These are phyloP conservation scores for Tilletiaria anomala DNA, from an alignment of 1,284 basidiomycete genomes.

Conservation along the genomic window DNA sequence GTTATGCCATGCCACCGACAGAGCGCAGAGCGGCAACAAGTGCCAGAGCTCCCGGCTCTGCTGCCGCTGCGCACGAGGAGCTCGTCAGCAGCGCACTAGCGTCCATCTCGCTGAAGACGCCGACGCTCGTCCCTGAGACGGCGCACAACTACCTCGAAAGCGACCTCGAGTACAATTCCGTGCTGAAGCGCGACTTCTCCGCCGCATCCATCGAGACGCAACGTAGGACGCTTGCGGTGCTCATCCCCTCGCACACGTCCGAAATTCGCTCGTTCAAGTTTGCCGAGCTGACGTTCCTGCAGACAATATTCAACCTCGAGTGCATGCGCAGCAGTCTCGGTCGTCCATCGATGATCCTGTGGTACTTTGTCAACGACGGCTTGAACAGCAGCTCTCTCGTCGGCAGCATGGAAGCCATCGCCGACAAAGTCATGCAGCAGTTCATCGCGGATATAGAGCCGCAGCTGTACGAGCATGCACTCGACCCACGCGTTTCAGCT, in stretches of 20 bases:
- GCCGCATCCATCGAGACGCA: constrained; percentile 22
- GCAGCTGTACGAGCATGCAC: constrained; percentile 61
- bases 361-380: constrained; percentile 78
- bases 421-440: constrained; percentile 55
- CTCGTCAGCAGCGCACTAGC: background rate
- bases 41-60: constrained; percentile 41
- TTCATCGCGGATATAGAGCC: constrained; percentile 34
- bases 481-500: constrained; percentile 56
- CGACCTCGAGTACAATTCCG: constrained; percentile 83
- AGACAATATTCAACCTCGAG: constrained; percentile 80
- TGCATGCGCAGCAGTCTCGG: constrained; percentile 68
- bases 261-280: constrained; percentile 65
- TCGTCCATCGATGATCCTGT: constrained; percentile 63
- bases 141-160: constrained; percentile 71
- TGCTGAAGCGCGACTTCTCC: constrained; percentile 49
- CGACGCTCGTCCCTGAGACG: constrained; percentile 65
- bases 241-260: constrained; percentile 55
- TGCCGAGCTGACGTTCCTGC: constrained; percentile 72
- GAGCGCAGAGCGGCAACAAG: constrained; percentile 1
- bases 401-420: constrained; percentile 67
- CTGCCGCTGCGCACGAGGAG: too few species aligned
- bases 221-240: constrained; percentile 28
- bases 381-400: constrained; percentile 56
- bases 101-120: constrained; percentile 75
- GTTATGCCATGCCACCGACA: too few species aligned